Percentiles rank a stretch among this genome's conserved stretches.
phyloP scores from a whole-genome alignment of 192 early-diverging fungal species.

The Ramicandelaber brevisporus region DNA sequence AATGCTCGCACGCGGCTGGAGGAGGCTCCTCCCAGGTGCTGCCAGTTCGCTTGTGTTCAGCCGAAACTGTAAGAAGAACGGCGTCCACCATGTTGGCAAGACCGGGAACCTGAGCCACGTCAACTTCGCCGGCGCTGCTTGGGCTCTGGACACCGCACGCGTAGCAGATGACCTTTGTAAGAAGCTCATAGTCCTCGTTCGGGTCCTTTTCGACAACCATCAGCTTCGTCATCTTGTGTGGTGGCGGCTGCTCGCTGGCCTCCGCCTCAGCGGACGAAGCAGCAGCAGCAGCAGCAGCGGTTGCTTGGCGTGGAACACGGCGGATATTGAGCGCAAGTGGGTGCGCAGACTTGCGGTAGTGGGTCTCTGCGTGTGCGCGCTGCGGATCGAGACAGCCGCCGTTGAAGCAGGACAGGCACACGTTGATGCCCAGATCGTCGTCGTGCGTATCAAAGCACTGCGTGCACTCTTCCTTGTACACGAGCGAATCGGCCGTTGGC shows the following conservation, averaged over 20 bases:
- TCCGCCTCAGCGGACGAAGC: too few relatives aligned
- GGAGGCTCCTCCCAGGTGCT: conserved; percentile 34
- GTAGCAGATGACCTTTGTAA: conserved; percentile 56
- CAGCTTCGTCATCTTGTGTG: conserved; percentile 74
- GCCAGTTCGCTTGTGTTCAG: too few relatives aligned
- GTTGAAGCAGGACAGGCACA: conserved; percentile 88
- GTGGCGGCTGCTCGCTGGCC: conserved; percentile 5
- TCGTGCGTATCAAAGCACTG: conserved; percentile 73
- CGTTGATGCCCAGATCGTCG: conserved; percentile 51
- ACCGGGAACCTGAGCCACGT: too few relatives aligned
- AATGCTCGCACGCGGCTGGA: conserved; percentile 53
- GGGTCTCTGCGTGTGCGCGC: conserved; percentile 46
- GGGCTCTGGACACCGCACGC: too few relatives aligned
- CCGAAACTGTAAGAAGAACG: conserved; percentile 52
- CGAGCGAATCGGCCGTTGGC: conserved; percentile 11
- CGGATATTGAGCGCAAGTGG: conserved; percentile 64
- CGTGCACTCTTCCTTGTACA: conserved; percentile 89
- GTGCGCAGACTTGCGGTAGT: conserved; percentile 47
- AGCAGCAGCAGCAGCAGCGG: too few relatives aligned
- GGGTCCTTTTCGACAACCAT: conserved; percentile 47
- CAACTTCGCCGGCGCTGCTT: too few relatives aligned
- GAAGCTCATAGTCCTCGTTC: conserved; percentile 49
- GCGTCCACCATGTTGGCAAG: too few relatives aligned
- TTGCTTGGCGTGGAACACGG: conserved; percentile 27
- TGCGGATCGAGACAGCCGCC: conserved; percentile 45